A percentile compares a stretch with the other conserved stretches of the same genome.
Evolutionary conservation across 2,329 filamentous ascomycete species (phyloP).

Genomic region (Fusarium marasasianum): DNA sequence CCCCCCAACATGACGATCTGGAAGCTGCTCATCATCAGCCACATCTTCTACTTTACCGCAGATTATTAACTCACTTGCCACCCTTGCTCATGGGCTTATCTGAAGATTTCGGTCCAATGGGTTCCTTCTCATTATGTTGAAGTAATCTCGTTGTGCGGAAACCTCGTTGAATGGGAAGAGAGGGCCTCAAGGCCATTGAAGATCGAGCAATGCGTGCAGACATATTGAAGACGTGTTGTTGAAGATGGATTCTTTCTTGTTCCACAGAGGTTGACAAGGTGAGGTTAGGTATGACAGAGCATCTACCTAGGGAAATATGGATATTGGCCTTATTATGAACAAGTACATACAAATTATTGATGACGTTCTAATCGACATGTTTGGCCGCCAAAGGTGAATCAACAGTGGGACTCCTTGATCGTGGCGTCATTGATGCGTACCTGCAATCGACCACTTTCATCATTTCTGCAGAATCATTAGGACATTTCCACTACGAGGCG

Average conservation of each 20-base stretch:
- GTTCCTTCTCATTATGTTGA: not conserved
- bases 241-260: not conserved
- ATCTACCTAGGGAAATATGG: not conserved
- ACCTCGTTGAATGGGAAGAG: conserved; percentile 11
- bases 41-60: not conserved
- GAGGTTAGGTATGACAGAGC: not conserved
- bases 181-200: conserved; percentile 13
- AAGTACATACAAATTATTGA: not conserved
- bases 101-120: not conserved
- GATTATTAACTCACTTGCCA: not conserved
- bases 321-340: not conserved
- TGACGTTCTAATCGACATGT: conserved; percentile 10
- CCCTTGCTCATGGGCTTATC: not conserved
- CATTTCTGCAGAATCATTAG: conserved; percentile 3
- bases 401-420: conserved; percentile 12
- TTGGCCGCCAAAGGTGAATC: conserved; percentile 6
- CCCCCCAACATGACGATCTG: conserved; percentile 14
- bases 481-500: not conserved
- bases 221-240: conserved; percentile 7
- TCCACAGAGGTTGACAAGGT: not conserved
- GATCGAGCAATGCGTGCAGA: conserved; percentile 28
- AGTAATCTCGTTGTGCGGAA: conserved; percentile 5
- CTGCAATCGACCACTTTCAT: conserved; percentile 24
- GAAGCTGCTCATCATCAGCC: conserved; percentile 2
- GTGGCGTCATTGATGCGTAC: conserved; percentile 42